These are phyloP conservation scores for Parmales sp. DNA, from an alignment of 108 stramenopile species.

Conservation along the genomic window DNA sequence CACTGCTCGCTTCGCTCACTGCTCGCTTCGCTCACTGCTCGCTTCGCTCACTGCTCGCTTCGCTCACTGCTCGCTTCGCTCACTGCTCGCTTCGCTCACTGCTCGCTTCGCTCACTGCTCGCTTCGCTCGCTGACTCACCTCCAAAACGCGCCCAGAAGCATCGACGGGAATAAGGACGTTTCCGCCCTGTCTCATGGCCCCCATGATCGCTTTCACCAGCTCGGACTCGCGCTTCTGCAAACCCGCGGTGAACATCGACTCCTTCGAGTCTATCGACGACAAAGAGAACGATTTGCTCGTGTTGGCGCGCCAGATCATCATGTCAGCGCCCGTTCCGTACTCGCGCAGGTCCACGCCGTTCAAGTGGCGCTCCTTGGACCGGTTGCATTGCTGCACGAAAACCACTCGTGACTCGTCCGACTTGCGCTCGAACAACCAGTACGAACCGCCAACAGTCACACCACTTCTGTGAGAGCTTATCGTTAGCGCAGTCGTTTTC, in stretches of 20 bases:
- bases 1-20: too few relatives aligned
- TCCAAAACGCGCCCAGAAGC: conserved; percentile 77
- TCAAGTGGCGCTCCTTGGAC: conserved; percentile 70
- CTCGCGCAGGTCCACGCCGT: conserved; percentile 55
- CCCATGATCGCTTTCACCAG: conserved; percentile 59
- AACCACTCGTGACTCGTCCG: conserved; percentile 69
- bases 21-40: too few relatives aligned
- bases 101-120: too few relatives aligned
- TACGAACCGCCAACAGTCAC: conserved; percentile 79
- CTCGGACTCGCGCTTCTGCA: conserved; percentile 28
- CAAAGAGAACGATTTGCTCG: conserved; percentile 20
- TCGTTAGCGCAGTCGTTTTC: conserved; percentile 23
- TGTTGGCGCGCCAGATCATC: conserved; percentile 35
- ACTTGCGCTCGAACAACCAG: conserved; percentile 45
- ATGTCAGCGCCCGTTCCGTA: conserved; percentile 69
- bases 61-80: too few relatives aligned
- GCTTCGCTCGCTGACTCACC: too few relatives aligned
- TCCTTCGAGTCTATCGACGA: conserved; percentile 11
- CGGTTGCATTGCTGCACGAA: conserved; percentile 54
- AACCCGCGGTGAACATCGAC: neutral
- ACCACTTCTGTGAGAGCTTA: conserved; percentile 73
- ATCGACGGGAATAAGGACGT: conserved; percentile 82
- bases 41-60: too few relatives aligned
- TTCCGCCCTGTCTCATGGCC: conserved; percentile 73
- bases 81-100: too few relatives aligned